These are phyloP conservation scores for Solanum chacoense DNA, from an alignment of 305 asterid species.

Conservation along the genomic window DNA sequence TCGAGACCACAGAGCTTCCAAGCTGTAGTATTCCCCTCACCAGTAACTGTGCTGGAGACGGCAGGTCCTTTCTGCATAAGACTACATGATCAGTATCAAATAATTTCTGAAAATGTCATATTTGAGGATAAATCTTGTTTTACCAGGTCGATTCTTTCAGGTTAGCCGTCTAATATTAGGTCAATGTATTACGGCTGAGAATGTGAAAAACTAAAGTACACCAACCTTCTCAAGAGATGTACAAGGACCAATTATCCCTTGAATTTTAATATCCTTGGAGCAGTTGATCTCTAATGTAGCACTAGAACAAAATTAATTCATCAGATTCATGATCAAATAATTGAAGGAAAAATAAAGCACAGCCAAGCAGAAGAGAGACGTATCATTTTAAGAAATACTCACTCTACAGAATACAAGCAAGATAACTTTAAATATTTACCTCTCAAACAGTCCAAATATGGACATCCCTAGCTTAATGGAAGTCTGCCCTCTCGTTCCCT, in stretches of 20 bases:
- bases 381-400: background rate
- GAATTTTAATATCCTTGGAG: constrained; percentile 95
- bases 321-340: background rate
- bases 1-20: constrained; percentile 99
- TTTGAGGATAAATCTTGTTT: background rate
- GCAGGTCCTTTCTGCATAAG: constrained; percentile 91
- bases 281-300: constrained; percentile 93
- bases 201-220: background rate
- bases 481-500: background rate
- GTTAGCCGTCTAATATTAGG: background rate
- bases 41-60: constrained; percentile 67
- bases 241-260: constrained; percentile 98
- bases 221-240: constrained; percentile 88
- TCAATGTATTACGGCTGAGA: background rate
- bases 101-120: constrained; percentile 2
- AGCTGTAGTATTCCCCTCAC: constrained; percentile 94
- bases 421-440: background rate
- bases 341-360: background rate
- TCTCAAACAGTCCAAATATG: background rate
- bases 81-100: constrained; percentile 17
- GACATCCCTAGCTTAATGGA: background rate
- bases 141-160: background rate
- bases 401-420: background rate
- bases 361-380: background rate
- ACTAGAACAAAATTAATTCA: constrained; percentile 28